Evolutionary conservation across 352 stramenopile species (phyloP).

Genomic region (Ochromonadaceae sp.): DNA sequence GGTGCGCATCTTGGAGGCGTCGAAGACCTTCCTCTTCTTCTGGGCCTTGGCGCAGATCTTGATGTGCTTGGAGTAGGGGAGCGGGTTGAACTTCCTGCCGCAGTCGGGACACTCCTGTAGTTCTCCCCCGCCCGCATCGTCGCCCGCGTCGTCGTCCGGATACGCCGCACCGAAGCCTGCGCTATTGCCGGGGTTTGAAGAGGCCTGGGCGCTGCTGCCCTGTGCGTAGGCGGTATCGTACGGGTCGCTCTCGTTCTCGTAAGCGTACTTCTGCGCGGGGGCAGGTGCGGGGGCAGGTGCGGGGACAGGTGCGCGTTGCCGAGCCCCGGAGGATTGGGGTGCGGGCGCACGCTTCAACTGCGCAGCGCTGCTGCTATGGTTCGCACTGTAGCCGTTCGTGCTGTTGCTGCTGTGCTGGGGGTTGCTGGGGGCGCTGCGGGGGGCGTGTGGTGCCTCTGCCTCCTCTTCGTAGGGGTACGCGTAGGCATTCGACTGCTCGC

Average conservation of each 20-base stretch:
- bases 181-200: not conserved
- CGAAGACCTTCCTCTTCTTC: slow-evolving; percentile 58
- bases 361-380: not conserved
- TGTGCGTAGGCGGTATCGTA: no score
- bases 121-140: not conserved
- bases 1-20: slow-evolving; percentile 42
- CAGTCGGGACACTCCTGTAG: slow-evolving; percentile 47
- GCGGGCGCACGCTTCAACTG: no score
- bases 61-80: slow-evolving; percentile 51
- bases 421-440: not conserved
- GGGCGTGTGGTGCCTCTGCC: not conserved
- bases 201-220: no score
- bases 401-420: not conserved
- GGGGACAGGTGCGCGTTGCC: not conserved
- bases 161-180: no score
- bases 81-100: slow-evolving; percentile 54
- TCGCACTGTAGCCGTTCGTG: not conserved
- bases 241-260: no score
- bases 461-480: not conserved
- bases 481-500: no score
- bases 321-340: not conserved
- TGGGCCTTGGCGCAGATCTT: slow-evolving; percentile 64
- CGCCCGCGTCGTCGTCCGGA: not conserved
- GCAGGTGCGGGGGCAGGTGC: not conserved
- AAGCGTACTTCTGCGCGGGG: no score